These are phyloP conservation scores for Solanum paucissectum DNA, from an alignment of 257 asterid species.

Conservation along the genomic window DNA sequence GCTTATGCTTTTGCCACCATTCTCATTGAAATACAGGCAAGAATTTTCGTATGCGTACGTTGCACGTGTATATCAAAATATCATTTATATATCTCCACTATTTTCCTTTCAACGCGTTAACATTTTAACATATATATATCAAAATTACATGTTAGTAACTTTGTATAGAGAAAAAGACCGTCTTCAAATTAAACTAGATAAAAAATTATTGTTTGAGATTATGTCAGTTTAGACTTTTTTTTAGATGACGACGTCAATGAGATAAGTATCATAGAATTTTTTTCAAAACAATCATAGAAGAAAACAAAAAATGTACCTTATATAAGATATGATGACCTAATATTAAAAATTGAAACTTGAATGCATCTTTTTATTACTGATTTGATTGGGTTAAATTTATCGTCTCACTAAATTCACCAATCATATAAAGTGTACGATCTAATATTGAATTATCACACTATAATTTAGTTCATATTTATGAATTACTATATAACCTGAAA, in stretches of 20 bases:
- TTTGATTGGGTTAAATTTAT: background rate
- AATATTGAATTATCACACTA: background rate
- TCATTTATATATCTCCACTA: accelerated
- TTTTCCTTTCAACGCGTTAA: background rate
- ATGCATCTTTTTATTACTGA: background rate
- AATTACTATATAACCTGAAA: background rate
- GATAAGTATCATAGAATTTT: background rate
- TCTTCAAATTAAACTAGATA: no score
- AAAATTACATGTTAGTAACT: no score
- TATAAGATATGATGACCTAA: background rate
- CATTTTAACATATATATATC: background rate
- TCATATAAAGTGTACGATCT: background rate
- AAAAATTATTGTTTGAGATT: no score
- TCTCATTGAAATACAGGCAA: constrained; percentile 42
- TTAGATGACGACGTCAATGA: background rate
- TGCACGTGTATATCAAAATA: background rate
- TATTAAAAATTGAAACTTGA: background rate
- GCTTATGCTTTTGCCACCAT: constrained; percentile 39
- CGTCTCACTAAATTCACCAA: background rate
- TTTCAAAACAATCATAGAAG: background rate
- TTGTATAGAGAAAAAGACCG: no score
- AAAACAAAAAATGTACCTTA: background rate
- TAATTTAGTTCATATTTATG: background rate
- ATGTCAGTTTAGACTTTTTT: no score
- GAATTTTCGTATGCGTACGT: background rate